A percentile compares a stretch with the other conserved stretches of the same genome.
phyloP scores from a whole-genome alignment of 2,329 filamentous ascomycete species.

The Sarocladium brachiariae region DNA sequence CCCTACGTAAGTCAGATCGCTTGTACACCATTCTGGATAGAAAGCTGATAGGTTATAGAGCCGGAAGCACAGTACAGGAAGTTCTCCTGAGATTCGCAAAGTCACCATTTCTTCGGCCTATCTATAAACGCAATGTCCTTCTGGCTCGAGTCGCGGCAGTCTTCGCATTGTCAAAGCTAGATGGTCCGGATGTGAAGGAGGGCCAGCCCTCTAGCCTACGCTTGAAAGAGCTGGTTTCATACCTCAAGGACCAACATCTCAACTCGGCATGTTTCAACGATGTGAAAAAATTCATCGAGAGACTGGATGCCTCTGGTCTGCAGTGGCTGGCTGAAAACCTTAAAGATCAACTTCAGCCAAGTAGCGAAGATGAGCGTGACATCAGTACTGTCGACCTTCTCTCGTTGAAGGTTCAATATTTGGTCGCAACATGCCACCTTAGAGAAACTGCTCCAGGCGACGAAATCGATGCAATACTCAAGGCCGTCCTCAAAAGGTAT shows the following conservation, averaged over 20 bases:
- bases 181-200: conserved; percentile 22
- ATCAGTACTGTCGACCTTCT: conserved; percentile 26
- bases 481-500: background rate
- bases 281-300: conserved; percentile 36
- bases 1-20: conserved; percentile 25
- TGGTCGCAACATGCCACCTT: conserved; percentile 31
- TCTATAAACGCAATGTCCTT: conserved; percentile 32
- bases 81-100: conserved; percentile 25
- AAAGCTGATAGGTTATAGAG: conserved; percentile 18
- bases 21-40: background rate
- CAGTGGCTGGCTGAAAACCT: conserved; percentile 29
- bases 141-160: conserved; percentile 31
- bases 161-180: conserved; percentile 25
- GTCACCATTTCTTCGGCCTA: conserved; percentile 24
- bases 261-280: conserved; percentile 40
- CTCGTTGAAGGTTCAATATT: conserved; percentile 36
- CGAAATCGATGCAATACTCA: background rate
- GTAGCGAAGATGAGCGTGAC: conserved; percentile 17
- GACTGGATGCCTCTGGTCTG: conserved; percentile 33
- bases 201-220: conserved; percentile 23
- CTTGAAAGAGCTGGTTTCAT: conserved; percentile 27
- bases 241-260: conserved; percentile 28
- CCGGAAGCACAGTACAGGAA: conserved; percentile 19
- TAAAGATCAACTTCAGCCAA: background rate
- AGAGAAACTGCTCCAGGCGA: no score